Base-by-base conservation (phyloP, 2,329 filamentous ascomycete genomes). In the Nemania sp. region DNA sequence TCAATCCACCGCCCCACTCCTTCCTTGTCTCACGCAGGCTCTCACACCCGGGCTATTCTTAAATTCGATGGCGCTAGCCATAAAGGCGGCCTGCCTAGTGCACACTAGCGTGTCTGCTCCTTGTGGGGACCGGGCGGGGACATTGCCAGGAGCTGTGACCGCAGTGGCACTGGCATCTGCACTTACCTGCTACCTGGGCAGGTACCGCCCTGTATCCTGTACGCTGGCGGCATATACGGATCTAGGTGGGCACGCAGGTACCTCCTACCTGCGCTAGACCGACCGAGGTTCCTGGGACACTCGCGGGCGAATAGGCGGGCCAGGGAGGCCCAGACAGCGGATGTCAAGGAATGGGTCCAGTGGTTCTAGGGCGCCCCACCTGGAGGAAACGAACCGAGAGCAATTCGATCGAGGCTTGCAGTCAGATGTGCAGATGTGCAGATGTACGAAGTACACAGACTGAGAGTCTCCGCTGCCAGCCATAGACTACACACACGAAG, bases 401-500 rank as follows among this genome's bases (percentile, higher is more conserved):
- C 57, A 57, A 42, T 42, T 49, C 54, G 58, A 60, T 64, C 56
- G 62, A 67, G 60, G 62, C 49, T 56, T 43, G 51, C 56, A 18
- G 37, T 34, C 45, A 65, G 68, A 60, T 25, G 17, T 32, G n/a
- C 40, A 15, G n/a, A 43, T 18, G 42, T 46, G 25, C 25, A 42
- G 39, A n/a, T 42, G 25, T 35, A 20, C 12, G 39, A 62, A 46
- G 68, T 67, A 68, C 63, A 68, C 67, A 65, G 67, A 69, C 70
- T 67, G 61, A 66, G 67, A 71, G 69, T 68, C 74, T 54, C 47
- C 45, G 57, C 76, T 73, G 77, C 75, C 80, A 81, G 79, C 80
- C 80, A 79, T 79, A n/a, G n/a, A n/a, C n/a, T n/a, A n/a, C n/a
- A n/a, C n/a, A n/a, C n/a, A n/a, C n/a, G n/a, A n/a, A n/a, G n/a